phyloP scores from a whole-genome alignment of 75 land plant species.

The Cunninghamia lanceolata region DNA sequence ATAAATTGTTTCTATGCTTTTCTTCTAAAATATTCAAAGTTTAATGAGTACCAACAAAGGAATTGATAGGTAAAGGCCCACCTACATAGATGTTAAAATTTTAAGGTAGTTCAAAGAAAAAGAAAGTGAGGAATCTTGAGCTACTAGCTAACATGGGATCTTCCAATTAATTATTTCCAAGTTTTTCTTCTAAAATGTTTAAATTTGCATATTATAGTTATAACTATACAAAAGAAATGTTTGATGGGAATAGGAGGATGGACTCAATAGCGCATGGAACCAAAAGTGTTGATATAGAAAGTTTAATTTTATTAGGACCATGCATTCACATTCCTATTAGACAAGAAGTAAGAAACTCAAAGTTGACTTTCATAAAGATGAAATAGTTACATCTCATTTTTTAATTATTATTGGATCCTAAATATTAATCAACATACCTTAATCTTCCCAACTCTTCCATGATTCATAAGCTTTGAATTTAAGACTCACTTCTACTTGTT shows the following conservation, averaged over 20 bases:
- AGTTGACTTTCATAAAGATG: conserved; percentile 21
- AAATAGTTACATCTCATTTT: neutral
- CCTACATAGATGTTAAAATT: conserved; percentile 13
- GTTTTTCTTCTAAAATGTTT: conserved; percentile 67
- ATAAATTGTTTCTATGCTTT: too few species aligned
- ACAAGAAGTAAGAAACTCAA: conserved; percentile 70
- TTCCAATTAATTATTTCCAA: too few species aligned
- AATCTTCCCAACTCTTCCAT: neutral
- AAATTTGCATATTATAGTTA: conserved; percentile 58
- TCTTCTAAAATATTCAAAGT: too few species aligned
- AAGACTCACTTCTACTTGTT: too few species aligned
- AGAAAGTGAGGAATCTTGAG: neutral
- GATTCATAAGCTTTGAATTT: neutral
- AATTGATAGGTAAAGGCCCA: conserved; percentile 32
- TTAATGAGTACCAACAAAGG: conserved; percentile 22
- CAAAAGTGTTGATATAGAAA: conserved; percentile 29
- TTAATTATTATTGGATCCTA: neutral
- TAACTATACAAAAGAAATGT: conserved; percentile 36
- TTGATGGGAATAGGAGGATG: conserved; percentile 23
- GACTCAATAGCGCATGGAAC: conserved; percentile 31
- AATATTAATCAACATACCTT: neutral
- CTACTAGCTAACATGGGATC: too few species aligned
- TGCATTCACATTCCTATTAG: conserved; percentile 72
- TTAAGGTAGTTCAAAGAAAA: conserved; percentile 16
- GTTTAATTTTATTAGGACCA: conserved; percentile 55